Evolutionary conservation across 768 basidiomycete genomes (phyloP), one percentile per base, ranked within the genome.

Genomic region (Cyclocybe aegerita): DNA sequence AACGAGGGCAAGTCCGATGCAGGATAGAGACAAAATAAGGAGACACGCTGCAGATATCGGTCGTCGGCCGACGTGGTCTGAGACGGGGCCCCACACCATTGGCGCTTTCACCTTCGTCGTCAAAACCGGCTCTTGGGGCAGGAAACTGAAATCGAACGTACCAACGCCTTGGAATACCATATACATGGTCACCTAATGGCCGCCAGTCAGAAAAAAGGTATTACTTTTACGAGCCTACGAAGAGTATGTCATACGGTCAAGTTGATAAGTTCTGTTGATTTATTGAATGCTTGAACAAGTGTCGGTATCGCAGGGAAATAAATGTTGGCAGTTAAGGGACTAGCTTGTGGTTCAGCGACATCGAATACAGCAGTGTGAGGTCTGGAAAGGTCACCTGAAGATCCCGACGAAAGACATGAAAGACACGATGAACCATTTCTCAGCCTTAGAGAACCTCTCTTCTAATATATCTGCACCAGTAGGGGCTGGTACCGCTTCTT

Each of bases 261-360:
- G 62, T 91, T 92, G 36, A 93, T 90, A 8, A 83, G 71, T 57
- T 90, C 87, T 7, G 76, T 76, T 0, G 84, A 80, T 49, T 82
- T 80, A 58, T 83, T 62, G 60, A 94, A 90, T 3, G 70, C 85
- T 14, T 53, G 53, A 0, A 84, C 75, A 16, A 93, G 68, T 0
- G 78, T 73, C 1, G 90, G 91, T 36, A 94, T 85, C 9, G 84
- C 88, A 5, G 90, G 89, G 41, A 90, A 81, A 62, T 90, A 92
- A 49, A 91, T 86, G 49, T 83, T 90, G 3, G 87, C 77, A 1
- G 88, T 87, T 9, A 90, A 68, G 0, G 87, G 86, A 59, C 85
- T 86, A 23, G 23, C 23, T 23, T 23, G 23, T 23, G 23, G 37
- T 7, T 14, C 44, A 29, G 15, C 17, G 30, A 8, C 15, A 40